phyloP scores from a whole-genome alignment of 75 land plant genomes.

The Chamaecyparis obtusa region DNA sequence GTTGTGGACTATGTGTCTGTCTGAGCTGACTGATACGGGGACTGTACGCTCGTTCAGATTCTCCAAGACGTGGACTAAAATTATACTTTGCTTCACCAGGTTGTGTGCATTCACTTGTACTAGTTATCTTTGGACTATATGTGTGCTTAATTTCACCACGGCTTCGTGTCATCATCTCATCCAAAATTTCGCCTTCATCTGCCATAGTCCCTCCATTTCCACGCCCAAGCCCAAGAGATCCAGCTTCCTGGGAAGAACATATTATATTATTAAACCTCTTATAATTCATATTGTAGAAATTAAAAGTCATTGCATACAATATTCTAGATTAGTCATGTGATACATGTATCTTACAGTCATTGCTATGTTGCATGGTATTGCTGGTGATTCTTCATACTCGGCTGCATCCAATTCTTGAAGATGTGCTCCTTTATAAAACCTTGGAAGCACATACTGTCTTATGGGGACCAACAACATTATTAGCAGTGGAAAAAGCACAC shows the following conservation, averaged over 20 bases:
- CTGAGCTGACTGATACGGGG: constrained; percentile 33
- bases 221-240: background rate
- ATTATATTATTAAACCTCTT: background rate
- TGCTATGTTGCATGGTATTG: constrained; percentile 42
- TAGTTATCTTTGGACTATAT: constrained; percentile 55
- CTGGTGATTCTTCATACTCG: constrained; percentile 65
- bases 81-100: constrained; percentile 12
- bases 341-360: background rate
- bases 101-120: constrained; percentile 36
- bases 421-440: constrained; percentile 60
- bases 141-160: constrained; percentile 72
- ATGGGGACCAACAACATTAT: constrained; percentile 88
- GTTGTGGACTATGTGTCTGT: constrained; percentile 17
- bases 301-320: background rate
- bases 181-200: constrained; percentile 61
- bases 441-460: constrained; percentile 75
- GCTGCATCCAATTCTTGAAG: constrained; percentile 68
- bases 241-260: constrained; percentile 15
- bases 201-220: constrained; percentile 10
- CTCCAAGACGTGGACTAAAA: constrained; percentile 20
- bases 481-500: constrained; percentile 84
- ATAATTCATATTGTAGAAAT: background rate
- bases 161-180: constrained; percentile 73
- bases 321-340: background rate
- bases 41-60: constrained; percentile 23